Conservation (phyloP, 768 basidiomycete species). For the Mrakia gelida region DNA sequence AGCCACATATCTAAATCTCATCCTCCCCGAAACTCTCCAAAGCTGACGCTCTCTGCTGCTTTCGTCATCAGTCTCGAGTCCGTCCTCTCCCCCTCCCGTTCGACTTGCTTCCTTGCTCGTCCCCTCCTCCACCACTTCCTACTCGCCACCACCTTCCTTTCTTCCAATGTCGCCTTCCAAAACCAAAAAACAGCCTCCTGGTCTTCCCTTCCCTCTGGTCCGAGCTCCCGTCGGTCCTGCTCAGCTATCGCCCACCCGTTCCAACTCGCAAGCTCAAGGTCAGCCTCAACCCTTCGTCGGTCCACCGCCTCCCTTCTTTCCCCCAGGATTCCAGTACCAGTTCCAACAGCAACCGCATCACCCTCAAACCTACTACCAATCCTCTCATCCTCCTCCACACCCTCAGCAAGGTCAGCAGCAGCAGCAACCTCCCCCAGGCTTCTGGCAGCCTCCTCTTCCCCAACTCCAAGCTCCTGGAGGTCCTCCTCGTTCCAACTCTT, state of each 20-base stretch:
- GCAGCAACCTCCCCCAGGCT: neutral
- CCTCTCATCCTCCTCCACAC: neutral
- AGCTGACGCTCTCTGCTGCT: neutral
- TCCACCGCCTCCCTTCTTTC: slow-evolving; percentile 10
- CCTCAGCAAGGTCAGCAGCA: neutral
- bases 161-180: no score
- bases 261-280: neutral
- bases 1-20: neutral
- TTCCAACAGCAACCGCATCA: neutral
- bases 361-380: neutral
- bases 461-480: neutral
- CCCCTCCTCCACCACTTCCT: neutral
- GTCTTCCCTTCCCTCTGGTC: no score
- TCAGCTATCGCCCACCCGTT: no score
- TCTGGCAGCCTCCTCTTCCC: neutral
- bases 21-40: neutral
- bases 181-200: no score
- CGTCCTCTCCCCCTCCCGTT: neutral
- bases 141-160: neutral
- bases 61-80: neutral
- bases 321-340: neutral
- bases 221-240: no score
- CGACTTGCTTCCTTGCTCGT: neutral
- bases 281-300: neutral
- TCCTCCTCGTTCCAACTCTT: neutral